Base-by-base conservation (phyloP, 768 basidiomycete genomes). In the Tephrocybe sp. region DNA sequence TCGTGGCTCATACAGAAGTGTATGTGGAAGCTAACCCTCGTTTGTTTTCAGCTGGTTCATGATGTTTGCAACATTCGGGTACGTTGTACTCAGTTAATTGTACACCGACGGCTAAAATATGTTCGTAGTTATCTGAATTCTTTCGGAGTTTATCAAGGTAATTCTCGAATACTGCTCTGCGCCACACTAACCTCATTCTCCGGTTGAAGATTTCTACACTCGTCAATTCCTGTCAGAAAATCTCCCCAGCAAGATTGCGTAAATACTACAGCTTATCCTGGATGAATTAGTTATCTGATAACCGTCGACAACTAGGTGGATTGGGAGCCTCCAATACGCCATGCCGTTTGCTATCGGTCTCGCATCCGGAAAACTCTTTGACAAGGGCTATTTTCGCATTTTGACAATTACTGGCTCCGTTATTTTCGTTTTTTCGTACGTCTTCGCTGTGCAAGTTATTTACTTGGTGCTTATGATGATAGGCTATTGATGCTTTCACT, bases 401-500 rank as follows among this genome's bases (percentile, higher is more conserved):
- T 19, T 58, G 3, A 41, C 58, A 21, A 53, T 51, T 9, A 41
- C 31, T 1, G 60, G 62, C 27, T 57, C 51, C 0, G 18, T 55
- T 2, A 35, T 63, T 19, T 61, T 58, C 19, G 51, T 41, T 15
- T 45, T 63, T 21, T 63, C 58, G 58, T 55, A 19, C 4, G 8
- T 8, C 9, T 12, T 18, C 15, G 16, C 38, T 40, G 9, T 5
- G 36, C n/a, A 12, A n/a, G n/a, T 7, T 6, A n/a, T 19, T 9
- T 13, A 15, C 9, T 15, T 9, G n/a, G n/a, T n/a, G n/a, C n/a
- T n/a, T n/a, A n/a, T n/a, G n/a, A n/a, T n/a, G n/a, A 56, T 64
- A n/a, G 68, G 1, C 44, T 69, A 18, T 75, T 75, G 47, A 69
- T 73, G 68, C 53, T 75, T 19, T 74, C 73, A 7, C 48, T 72